Conservation (phyloP, 1,139 yeast genomes). For the Lodderomyces theae region DNA sequence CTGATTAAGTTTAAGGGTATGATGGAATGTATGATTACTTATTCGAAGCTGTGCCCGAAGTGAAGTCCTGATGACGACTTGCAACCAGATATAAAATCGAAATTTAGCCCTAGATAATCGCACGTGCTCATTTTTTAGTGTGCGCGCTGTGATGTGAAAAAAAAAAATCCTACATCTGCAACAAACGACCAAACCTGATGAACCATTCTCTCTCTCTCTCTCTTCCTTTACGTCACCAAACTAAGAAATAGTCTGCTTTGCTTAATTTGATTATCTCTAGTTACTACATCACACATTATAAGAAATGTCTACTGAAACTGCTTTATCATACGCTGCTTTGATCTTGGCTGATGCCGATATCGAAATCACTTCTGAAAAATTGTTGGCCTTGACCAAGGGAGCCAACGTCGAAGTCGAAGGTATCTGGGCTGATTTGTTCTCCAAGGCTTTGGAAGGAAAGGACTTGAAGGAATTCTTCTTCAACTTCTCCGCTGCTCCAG, state of each 20-base stretch:
- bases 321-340: slow-evolving; percentile 85
- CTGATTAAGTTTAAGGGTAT: too few relatives aligned
- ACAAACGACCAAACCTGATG: too few relatives aligned
- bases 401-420: slow-evolving; percentile 50
- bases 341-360: slow-evolving; percentile 83
- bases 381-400: slow-evolving; percentile 57
- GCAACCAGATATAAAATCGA: too few relatives aligned
- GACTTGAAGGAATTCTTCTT: slow-evolving; percentile 74
- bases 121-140: too few relatives aligned
- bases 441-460: slow-evolving; percentile 79
- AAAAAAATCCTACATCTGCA: slow-evolving; percentile 1
- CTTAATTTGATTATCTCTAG: slow-evolving; percentile 49
- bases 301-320: slow-evolving; percentile 76
- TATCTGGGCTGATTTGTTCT: slow-evolving; percentile 80
- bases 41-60: too few relatives aligned
- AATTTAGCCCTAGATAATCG: too few relatives aligned
- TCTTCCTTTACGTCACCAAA: slow-evolving; percentile 13
- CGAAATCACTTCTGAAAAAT: slow-evolving; percentile 76
- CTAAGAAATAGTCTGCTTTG: slow-evolving; percentile 72
- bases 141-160: too few relatives aligned
- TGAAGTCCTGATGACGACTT: too few relatives aligned
- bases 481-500: slow-evolving; percentile 72
- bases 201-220: too few relatives aligned
- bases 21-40: too few relatives aligned
- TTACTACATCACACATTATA: slow-evolving; percentile 16